A percentile compares a stretch with the other conserved stretches of the same genome.
phyloP scores from a whole-genome alignment of 2,329 filamentous ascomycete genomes.

The Penicillium sp. region DNA sequence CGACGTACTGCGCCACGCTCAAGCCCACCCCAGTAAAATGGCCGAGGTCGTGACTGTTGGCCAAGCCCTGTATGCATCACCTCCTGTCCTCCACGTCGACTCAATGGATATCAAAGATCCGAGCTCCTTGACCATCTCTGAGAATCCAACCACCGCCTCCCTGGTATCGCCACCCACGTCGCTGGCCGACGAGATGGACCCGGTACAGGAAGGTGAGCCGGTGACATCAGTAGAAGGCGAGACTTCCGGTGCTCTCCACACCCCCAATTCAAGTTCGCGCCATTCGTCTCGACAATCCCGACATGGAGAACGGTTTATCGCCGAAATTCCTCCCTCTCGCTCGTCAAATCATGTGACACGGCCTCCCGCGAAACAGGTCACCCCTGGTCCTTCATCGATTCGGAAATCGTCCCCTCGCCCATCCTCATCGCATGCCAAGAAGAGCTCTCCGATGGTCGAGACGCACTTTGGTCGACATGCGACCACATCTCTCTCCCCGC shows the following conservation, averaged over 20 bases:
- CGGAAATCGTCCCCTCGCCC: conserved; percentile 34
- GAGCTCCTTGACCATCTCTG: conserved; percentile 21
- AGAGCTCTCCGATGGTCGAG: conserved; percentile 32
- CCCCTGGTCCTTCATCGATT: conserved; percentile 23
- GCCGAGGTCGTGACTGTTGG: conserved; percentile 14
- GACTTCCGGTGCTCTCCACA: conserved; percentile 23
- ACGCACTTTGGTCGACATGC: conserved; percentile 32
- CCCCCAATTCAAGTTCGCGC: conserved; percentile 38
- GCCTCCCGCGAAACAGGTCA: conserved; percentile 19
- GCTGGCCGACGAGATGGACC: conserved; percentile 38
- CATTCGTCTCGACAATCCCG: conserved; percentile 43
- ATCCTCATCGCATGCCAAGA: conserved; percentile 35
- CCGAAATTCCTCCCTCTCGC: conserved; percentile 27
- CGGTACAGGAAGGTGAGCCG: conserved; percentile 26
- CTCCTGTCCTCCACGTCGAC: conserved; percentile 33
- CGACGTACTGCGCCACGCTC: conserved; percentile 6
- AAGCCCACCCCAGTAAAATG: conserved; percentile 12
- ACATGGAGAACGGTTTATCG: conserved; percentile 35
- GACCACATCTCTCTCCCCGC: conserved; percentile 23
- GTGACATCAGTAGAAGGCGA: conserved; percentile 28
- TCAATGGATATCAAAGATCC: conserved; percentile 26
- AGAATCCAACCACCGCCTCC: conserved; percentile 31
- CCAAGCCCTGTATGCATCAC: conserved; percentile 33
- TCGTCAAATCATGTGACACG: conserved; percentile 19
- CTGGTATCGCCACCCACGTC: conserved; percentile 43